A percentile compares a stretch with the other conserved stretches of the same genome.
Evolutionary conservation across 2,329 filamentous ascomycete genomes (phyloP).

Genomic region (Diplodia mutila): DNA sequence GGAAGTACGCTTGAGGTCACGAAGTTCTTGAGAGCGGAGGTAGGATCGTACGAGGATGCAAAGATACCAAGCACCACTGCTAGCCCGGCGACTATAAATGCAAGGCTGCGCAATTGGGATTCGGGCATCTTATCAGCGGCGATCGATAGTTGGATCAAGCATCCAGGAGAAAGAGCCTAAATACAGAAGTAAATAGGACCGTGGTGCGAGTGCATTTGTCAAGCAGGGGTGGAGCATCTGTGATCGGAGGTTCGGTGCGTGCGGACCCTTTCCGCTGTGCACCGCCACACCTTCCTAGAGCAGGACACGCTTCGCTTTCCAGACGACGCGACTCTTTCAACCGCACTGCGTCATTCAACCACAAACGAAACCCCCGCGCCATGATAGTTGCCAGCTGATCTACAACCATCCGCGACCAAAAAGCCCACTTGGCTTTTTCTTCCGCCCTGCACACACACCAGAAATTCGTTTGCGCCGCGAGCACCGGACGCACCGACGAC

Average conservation of each 20-base stretch:
- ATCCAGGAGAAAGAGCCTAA: neutral
- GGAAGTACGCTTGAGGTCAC: neutral
- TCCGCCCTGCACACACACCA: neutral
- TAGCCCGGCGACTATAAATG: slow-evolving; percentile 1
- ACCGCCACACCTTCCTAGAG: neutral
- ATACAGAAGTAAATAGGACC: neutral
- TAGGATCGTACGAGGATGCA: slow-evolving; percentile 5
- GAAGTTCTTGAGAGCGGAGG: neutral
- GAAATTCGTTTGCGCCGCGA: neutral
- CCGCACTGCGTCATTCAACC: neutral
- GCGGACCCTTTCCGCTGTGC: slow-evolving; percentile 14
- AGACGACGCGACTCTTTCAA: slow-evolving; percentile 5
- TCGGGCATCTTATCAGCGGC: neutral
- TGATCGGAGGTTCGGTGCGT: slow-evolving; percentile 15
- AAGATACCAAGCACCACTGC: neutral
- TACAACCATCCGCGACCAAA: neutral
- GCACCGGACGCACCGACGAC: slow-evolving; percentile 1
- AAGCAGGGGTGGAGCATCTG: slow-evolving; percentile 12
- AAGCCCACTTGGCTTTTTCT: neutral
- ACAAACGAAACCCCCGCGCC: neutral
- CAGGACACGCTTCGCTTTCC: slow-evolving; percentile 14
- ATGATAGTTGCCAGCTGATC: neutral
- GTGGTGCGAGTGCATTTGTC: slow-evolving; percentile 5
- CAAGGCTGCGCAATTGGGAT: neutral
- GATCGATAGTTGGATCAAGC: neutral